Base-by-base conservation (phyloP, 179 eudicot genomes). In the Sideroxylon spinosum region DNA sequence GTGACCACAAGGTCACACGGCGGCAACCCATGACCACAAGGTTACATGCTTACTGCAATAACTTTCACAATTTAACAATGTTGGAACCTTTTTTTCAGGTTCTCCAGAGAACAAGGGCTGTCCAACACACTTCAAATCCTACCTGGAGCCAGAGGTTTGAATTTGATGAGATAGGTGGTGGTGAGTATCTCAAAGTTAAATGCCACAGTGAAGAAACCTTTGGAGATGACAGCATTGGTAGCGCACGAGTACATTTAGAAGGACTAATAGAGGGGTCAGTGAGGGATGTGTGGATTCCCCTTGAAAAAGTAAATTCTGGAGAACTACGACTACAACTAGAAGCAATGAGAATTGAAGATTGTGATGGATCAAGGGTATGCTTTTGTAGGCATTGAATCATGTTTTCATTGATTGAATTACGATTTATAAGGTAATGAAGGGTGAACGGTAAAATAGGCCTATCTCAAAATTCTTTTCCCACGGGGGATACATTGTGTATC, bases 251-350 rank as follows among this genome's bases (percentile, higher is more conserved):
- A 50, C 93, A 92, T 78, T 83, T 95, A 86, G 99, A 95, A 88
- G 98, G 99, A 76, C 88, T 95, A 37, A 37, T 37, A 37, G 98
- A 91, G 77, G 97, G 93, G 61, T 81, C 87, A 37, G 63, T 81
- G 9, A 87, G 94, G 79, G 98, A 93, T 71, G 92, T 87, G 5
- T 89, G 87, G 84, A 84, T 95, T 57, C 99, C 99, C n/a, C 99
- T 95, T 74, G 99, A 93, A 82, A 95, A 92, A 73, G 95, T 87
- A 46, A 91, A 75, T 83, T 89, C 93, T n/a, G 99, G 99, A 70
- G 99, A 95, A 83, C 73, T 95, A 67, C 89, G 86, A 81, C 94
- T 95, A 80, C 86, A 84, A 71, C 89, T 95, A 77, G 95, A 91
- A 91, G 88, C 95, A 49, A 87, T 86, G 11, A 88, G 72, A 59